A percentile compares a stretch with the other conserved stretches of the same genome.
phyloP scores from a whole-genome alignment of 768 basidiomycete genomes.

The Termitomyces sp. region DNA sequence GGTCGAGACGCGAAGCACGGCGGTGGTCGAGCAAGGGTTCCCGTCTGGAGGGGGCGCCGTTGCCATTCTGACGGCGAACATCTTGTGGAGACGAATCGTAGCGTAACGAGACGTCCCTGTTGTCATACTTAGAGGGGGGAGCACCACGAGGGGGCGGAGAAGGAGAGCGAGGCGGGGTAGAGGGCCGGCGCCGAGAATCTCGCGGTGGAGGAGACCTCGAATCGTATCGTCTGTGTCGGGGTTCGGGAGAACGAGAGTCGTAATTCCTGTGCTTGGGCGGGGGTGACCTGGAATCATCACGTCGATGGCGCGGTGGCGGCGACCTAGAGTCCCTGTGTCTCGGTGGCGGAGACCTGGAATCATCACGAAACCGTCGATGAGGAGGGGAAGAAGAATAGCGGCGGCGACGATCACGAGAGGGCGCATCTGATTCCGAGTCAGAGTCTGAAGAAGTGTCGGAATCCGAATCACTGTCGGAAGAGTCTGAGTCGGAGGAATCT shows the following conservation, averaged over 20 bases:
- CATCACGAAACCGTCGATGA: slow-evolving; percentile 16
- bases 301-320: slow-evolving; percentile 8
- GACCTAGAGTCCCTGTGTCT: slow-evolving; percentile 1
- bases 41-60: not conserved
- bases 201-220: slow-evolving; percentile 20
- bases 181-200: slow-evolving; percentile 8
- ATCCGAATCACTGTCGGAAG: slow-evolving; percentile 20
- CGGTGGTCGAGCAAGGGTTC: slow-evolving; percentile 4
- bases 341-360: slow-evolving; percentile 16
- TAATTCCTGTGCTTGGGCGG: slow-evolving; percentile 11
- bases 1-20: slow-evolving; percentile 5
- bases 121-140: slow-evolving; percentile 1
- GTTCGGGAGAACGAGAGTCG: slow-evolving; percentile 3
- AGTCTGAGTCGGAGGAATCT: slow-evolving; percentile 34
- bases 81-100: slow-evolving; percentile 13
- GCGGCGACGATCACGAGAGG: slow-evolving; percentile 17
- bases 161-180: slow-evolving; percentile 10
- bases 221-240: slow-evolving; percentile 13
- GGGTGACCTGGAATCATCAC: slow-evolving; percentile 20
- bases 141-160: slow-evolving; percentile 6
- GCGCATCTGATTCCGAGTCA: slow-evolving; percentile 14
- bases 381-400: slow-evolving; percentile 22
- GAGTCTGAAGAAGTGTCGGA: slow-evolving; percentile 19
- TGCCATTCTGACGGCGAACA: slow-evolving; percentile 9
- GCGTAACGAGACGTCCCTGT: slow-evolving; percentile 11